Evolutionary conservation across 768 basidiomycete genomes (phyloP), one percentile per base, ranked within the genome.

Genomic region (Guyanaporus albipodus): DNA sequence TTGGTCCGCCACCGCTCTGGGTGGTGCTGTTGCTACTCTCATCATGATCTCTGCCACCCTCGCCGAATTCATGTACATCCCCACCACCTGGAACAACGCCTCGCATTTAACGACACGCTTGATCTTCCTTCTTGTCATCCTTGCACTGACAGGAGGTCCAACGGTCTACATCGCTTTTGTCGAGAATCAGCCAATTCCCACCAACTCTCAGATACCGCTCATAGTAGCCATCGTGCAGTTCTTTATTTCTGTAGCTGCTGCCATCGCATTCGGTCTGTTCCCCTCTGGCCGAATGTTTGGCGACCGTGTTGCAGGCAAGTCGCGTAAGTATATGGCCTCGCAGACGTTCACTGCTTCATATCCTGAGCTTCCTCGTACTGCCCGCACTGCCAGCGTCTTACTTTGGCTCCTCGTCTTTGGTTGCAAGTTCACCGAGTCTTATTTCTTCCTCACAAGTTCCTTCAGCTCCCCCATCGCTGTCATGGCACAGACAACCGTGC

Each of bases 341-440:
- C 96, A 99, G 67, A 98, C 96, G 0, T 98, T 99, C 71, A 99
- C 96, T 2, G 96, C 96, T 0, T 94, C 93, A 5, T 99, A 99
- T 63, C 96, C 95, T 1, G 69, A 77, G 3, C 80, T 99, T 36
- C 68, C 79, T 21, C 73, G 81, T 49, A 70, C 69, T 36, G 82
- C 91, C 4, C 90, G 96, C 38, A 74, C 76, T 10, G 92, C 91
- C 1, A 94, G 91, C 31, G 81, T 96, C 63, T 56, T 73, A 34
- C 79, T 99, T 38, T 99, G 96, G 96, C 45, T 89, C 35, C 80
- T 97, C 44, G 80, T 97, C 61, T 98, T 98, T 62, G 74, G 83
- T n/a, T 96, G 94, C 82, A 99, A 99, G 70, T 90, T 95, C 61
- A 73, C 76, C 19, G 96, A 99, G 67, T 96, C 93, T 8, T 99